A percentile compares a stretch with the other conserved stretches of the same genome.
These are phyloP conservation scores for Wolfiporia cocos DNA, from an alignment of 1,284 basidiomycete genomes.

Conservation along the genomic window DNA sequence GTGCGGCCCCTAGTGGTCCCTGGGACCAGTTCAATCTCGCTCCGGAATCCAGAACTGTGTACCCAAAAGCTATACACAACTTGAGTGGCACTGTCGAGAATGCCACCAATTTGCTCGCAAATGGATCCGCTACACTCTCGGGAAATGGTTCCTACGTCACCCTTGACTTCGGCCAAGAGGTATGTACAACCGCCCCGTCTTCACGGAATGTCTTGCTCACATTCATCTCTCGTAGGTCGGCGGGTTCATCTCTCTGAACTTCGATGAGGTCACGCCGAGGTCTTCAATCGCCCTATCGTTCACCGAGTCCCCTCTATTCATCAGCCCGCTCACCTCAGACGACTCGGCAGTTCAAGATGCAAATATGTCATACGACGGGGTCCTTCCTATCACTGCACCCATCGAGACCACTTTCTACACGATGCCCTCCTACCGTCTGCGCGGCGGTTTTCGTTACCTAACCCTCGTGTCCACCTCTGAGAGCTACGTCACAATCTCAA, in stretches of 20 bases:
- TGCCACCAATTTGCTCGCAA: slow-evolving; percentile 1
- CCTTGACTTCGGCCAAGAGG: slow-evolving; percentile 7
- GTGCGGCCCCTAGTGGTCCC: slow-evolving; percentile 2
- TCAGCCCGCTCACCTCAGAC: slow-evolving; percentile 37
- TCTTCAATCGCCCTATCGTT: slow-evolving; percentile 40
- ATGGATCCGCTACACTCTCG: slow-evolving; percentile 1
- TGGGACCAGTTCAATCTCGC: slow-evolving; percentile 8
- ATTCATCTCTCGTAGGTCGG: slow-evolving; percentile 1
- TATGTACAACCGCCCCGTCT: not conserved
- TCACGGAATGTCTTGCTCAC: not conserved
- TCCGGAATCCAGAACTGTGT: slow-evolving; percentile 4
- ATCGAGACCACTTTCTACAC: slow-evolving; percentile 38
- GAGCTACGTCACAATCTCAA: slow-evolving; percentile 31
- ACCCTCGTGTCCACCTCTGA: slow-evolving; percentile 39
- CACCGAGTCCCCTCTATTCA: slow-evolving; percentile 42
- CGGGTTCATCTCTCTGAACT: slow-evolving; percentile 32
- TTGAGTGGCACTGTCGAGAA: slow-evolving; percentile 1
- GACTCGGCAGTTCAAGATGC: slow-evolving; percentile 32
- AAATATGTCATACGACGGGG: slow-evolving; percentile 40
- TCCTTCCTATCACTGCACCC: slow-evolving; percentile 34
- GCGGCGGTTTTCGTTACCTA: slow-evolving; percentile 54
- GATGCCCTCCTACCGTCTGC: slow-evolving; percentile 36
- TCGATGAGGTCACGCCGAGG: slow-evolving; percentile 24
- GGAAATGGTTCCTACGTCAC: slow-evolving; percentile 5
- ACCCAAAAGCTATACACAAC: not conserved